These are phyloP conservation scores for Drechslerella dactyloides DNA, from an alignment of 2,329 filamentous ascomycete species.

Conservation along the genomic window DNA sequence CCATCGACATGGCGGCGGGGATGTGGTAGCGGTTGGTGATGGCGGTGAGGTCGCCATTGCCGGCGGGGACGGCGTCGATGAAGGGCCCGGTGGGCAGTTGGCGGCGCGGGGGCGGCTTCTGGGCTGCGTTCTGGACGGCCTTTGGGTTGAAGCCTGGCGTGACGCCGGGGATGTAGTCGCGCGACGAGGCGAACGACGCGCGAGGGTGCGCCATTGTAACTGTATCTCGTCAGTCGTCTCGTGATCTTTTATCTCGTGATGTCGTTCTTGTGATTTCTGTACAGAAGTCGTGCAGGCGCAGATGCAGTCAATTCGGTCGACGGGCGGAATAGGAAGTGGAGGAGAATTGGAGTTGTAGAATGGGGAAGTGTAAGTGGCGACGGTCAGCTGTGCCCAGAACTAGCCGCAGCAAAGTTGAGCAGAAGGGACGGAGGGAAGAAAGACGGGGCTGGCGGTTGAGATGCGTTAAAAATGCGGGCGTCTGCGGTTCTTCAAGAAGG, in stretches of 20 bases:
- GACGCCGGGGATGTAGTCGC: constrained; percentile 23
- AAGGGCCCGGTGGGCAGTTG: constrained; percentile 31
- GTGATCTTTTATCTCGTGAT: too few relatives aligned
- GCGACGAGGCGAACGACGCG: constrained; percentile 17
- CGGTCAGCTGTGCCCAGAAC: too few relatives aligned
- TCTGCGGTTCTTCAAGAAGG: too few relatives aligned
- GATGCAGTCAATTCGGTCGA: background rate
- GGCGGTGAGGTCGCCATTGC: constrained; percentile 32
- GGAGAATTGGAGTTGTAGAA: background rate
- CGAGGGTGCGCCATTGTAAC: constrained; percentile 22
- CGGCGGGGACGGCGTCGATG: constrained; percentile 38
- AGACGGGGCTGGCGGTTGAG: background rate
- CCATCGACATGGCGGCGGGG: constrained; percentile 42
- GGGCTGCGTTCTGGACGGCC: constrained; percentile 38
- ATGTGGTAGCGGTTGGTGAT: constrained; percentile 37
- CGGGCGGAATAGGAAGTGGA: background rate
- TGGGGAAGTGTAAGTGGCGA: background rate
- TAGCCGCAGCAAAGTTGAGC: background rate
- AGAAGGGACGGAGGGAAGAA: background rate
- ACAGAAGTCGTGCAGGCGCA: background rate
- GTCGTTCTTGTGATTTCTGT: too few relatives aligned
- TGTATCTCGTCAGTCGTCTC: background rate
- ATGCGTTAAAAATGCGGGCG: too few relatives aligned
- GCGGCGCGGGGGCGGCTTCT: constrained; percentile 26
- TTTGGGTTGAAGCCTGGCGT: constrained; percentile 46